These are phyloP conservation scores for Phytophthora niederhauseri DNA, from an alignment of 352 stramenopile genomes.

Conservation along the genomic window DNA sequence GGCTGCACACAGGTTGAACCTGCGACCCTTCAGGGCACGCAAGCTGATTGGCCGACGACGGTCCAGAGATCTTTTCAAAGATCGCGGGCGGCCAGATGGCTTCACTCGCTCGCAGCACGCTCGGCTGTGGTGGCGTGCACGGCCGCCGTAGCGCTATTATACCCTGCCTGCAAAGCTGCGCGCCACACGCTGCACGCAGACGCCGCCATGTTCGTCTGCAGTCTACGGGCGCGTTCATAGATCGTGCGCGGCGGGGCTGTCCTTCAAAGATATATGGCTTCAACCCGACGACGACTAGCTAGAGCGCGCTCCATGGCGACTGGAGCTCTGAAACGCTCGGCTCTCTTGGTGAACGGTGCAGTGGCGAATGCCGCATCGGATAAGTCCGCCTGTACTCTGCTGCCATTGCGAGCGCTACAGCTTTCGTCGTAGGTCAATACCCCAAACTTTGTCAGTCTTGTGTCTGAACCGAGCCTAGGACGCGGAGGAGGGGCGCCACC, in stretches of 20 bases:
- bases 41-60: constrained; percentile 18
- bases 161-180: background rate
- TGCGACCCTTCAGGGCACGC: constrained; percentile 18
- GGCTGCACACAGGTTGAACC: background rate
- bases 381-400: too few relatives aligned
- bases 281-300: constrained; percentile 24
- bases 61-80: constrained; percentile 19
- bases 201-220: constrained; percentile 8
- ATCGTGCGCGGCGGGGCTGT: constrained; percentile 20
- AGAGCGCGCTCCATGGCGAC: constrained; percentile 16
- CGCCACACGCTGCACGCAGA: background rate
- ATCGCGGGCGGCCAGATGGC: background rate
- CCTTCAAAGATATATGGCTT: constrained; percentile 21
- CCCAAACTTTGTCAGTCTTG: background rate
- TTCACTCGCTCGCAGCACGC: background rate
- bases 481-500: too few relatives aligned
- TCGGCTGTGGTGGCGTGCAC: background rate
- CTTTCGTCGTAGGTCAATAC: background rate
- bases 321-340: background rate
- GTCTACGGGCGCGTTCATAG: constrained; percentile 3
- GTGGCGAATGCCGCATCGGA: background rate
- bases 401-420: too few relatives aligned
- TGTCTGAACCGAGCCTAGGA: background rate
- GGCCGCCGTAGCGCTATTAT: too few relatives aligned
- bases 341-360: background rate